phyloP scores from a whole-genome alignment of 108 stramenopile genomes.

The Cyclotella cryptica region DNA sequence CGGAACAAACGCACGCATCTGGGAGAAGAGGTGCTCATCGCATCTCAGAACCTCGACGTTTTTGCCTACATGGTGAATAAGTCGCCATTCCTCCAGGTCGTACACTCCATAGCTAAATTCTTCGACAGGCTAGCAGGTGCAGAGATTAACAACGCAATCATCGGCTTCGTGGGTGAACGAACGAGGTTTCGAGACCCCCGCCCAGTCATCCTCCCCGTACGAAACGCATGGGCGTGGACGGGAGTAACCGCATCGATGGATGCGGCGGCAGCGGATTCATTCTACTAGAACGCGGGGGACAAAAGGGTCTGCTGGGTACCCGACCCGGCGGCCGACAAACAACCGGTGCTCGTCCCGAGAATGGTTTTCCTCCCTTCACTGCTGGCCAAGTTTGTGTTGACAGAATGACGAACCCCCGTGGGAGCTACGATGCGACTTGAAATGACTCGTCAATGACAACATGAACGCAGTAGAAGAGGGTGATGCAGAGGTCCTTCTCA shows the following conservation, averaged over 20 bases:
- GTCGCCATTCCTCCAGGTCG: too few relatives aligned
- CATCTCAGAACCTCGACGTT: too few relatives aligned
- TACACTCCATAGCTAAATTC: too few relatives aligned
- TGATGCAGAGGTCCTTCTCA: background rate
- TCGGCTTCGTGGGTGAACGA: conserved; percentile 82
- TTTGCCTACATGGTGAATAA: too few relatives aligned
- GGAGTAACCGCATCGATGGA: background rate
- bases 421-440: background rate
- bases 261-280: background rate
- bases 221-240: background rate
- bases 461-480: background rate
- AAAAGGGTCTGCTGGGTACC: conserved; percentile 91
- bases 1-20: too few relatives aligned
- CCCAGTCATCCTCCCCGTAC: background rate
- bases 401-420: background rate
- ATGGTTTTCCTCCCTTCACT: background rate
- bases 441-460: background rate
- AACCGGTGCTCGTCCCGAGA: background rate
- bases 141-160: too few relatives aligned
- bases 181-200: background rate
- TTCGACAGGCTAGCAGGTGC: too few relatives aligned
- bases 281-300: conserved; percentile 39
- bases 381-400: background rate
- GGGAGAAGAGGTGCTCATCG: too few relatives aligned
- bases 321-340: too few relatives aligned